Evolutionary conservation across 1,284 basidiomycete species (phyloP), one percentile per base, ranked within the genome.

Genomic region (Melampsora larici-populina): DNA sequence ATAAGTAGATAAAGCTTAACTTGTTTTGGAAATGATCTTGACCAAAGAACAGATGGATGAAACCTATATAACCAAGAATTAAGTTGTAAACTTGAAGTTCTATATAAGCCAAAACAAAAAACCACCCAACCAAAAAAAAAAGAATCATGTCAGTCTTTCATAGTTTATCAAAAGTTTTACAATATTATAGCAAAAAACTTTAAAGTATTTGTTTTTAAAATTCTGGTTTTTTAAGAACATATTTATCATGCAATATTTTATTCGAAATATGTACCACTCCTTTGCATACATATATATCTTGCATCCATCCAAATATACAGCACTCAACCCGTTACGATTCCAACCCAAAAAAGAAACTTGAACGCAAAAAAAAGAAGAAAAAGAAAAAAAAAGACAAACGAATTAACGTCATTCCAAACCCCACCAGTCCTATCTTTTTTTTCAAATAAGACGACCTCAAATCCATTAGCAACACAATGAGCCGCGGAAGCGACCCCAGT

Each of bases 11-110:
- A 29, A 31, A n/a, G n/a, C 36, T 63, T 29, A 63, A 76, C 74
- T 49, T 76, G n/a, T 66, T 51, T 63, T 49, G 65, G 51, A 68
- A 69, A 29, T 43, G 40, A 29, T 63, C 11, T 58, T 11, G 74
- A 76, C 74, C 74, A 76, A 26, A 58, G 69, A 6, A 76, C 66
- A 24, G 74, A 76, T 62, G 74, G 74, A 76, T 76, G 74, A 63
- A 76, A 76, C 46, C 66, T 69, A 55, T 76, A 76, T 60, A 76
- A 58, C 7, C 67, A 62, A 24, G 74, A 76, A 40, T 76, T 55
- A 33, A 76, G 36, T 40, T 76, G 74, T 21, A 76, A 60, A 21
- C 63, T 43, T 29, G 74, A 76, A 11, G 74, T 76, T 21, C 74
- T 76, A 55, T 36, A 15, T 21, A 40, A 26, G 11, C 8, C 15